These are phyloP conservation scores for Phytophthora idaei DNA, from an alignment of 352 stramenopile species.

Conservation along the genomic window DNA sequence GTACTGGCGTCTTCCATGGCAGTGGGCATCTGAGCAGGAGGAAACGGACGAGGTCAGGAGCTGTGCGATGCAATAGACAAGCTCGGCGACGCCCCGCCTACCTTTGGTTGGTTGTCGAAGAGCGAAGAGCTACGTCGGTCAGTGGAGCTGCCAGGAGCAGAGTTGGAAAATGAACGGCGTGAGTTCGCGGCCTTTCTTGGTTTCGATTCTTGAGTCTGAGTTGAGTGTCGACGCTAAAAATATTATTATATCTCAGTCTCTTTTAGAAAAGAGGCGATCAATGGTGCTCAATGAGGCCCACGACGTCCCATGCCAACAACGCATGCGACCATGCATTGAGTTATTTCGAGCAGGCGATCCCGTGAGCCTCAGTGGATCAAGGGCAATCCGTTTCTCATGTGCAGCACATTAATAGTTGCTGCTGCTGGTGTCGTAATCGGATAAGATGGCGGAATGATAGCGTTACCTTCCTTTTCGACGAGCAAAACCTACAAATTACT, in stretches of 20 bases:
- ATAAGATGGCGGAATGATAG: not conserved
- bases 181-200: conserved; percentile 27
- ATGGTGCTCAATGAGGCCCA: not conserved
- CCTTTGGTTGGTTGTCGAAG: conserved; percentile 12
- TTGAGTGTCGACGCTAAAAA: conserved; percentile 29
- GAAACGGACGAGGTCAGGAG: conserved; percentile 9
- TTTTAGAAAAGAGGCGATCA: not conserved
- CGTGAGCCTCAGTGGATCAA: too few species aligned
- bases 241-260: conserved; percentile 1
- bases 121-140: conserved; percentile 4
- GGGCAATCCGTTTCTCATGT: too few species aligned
- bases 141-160: conserved; percentile 10
- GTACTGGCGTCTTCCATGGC: conserved; percentile 54
- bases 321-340: conserved; percentile 10
- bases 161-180: conserved; percentile 28
- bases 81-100: not conserved
- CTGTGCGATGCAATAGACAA: not conserved
- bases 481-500: too few species aligned
- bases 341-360: conserved; percentile 12
- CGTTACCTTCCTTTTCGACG: too few species aligned
- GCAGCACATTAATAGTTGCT: not conserved
- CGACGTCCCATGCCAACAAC: conserved; percentile 8
- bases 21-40: conserved; percentile 53
- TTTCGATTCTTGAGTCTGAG: conserved; percentile 5
- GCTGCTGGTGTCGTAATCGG: not conserved